Percentiles rank a stretch among this genome's conserved stretches.
Conservation (phyloP, 2,329 filamentous ascomycete species). For the Scedosporium apiospermum region DNA sequence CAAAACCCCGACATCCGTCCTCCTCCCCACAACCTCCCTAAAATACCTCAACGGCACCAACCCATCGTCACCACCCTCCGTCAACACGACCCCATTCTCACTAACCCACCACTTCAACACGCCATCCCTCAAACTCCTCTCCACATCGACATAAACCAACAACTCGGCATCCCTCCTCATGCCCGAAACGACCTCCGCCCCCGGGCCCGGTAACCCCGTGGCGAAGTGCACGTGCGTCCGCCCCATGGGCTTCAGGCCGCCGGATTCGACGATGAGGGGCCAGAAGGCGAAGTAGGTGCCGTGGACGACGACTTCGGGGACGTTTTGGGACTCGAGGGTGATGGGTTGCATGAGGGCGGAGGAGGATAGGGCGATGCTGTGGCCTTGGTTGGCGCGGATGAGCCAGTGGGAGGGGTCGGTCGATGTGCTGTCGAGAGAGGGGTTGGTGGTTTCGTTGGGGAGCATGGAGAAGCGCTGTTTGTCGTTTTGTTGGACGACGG, state of each 20-base stretch:
- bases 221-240: slow-evolving; percentile 89
- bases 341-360: slow-evolving; percentile 62
- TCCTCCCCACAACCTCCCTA: slow-evolving; percentile 57
- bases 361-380: slow-evolving; percentile 70
- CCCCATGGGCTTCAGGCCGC: slow-evolving; percentile 72
- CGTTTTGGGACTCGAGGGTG: slow-evolving; percentile 42
- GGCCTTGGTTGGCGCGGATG: slow-evolving; percentile 93
- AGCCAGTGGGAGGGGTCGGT: slow-evolving; percentile 58
- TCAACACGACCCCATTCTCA: slow-evolving; percentile 68
- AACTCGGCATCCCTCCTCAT: slow-evolving; percentile 73
- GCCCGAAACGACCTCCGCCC: slow-evolving; percentile 55
- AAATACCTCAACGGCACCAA: slow-evolving; percentile 60
- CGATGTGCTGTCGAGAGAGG: slow-evolving; percentile 17
- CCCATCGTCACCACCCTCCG: slow-evolving; percentile 48
- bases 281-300: slow-evolving; percentile 83
- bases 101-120: slow-evolving; percentile 66
- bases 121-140: slow-evolving; percentile 50
- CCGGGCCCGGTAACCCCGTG: slow-evolving; percentile 52
- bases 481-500: slow-evolving; percentile 64
- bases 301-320: slow-evolving; percentile 67
- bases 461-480: slow-evolving; percentile 88
- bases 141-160: slow-evolving; percentile 67
- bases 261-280: slow-evolving; percentile 61
- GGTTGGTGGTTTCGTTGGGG: slow-evolving; percentile 28
- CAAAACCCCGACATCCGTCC: slow-evolving; percentile 51